A percentile compares a stretch with the other conserved stretches of the same genome.
These are phyloP conservation scores for Pythium insidiosum DNA, from an alignment of 352 stramenopile species.

Conservation along the genomic window DNA sequence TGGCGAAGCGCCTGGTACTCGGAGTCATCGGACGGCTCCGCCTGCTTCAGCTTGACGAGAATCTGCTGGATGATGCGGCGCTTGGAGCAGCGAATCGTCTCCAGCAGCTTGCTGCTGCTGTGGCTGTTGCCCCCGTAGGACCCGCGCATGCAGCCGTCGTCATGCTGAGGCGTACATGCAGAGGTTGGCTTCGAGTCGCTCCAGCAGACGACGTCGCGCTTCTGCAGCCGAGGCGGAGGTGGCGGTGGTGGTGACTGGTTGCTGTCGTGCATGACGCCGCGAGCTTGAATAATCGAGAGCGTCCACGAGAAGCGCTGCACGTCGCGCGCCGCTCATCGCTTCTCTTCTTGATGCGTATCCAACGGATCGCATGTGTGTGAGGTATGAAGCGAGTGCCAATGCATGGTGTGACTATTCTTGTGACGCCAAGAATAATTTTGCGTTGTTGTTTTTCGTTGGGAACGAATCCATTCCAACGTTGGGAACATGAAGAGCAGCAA, in stretches of 20 bases:
- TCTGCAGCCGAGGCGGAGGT: background rate
- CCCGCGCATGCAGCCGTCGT: constrained; percentile 14
- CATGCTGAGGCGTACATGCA: constrained; percentile 5
- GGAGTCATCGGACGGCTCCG: constrained; percentile 25
- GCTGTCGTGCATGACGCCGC: constrained; percentile 1
- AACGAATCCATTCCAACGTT: too few species aligned
- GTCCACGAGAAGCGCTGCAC: too few species aligned
- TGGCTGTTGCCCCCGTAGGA: too few species aligned
- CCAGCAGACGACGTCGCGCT: constrained; percentile 11
- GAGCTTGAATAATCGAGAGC: background rate
- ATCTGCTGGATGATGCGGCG: constrained; percentile 36
- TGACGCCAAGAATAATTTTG: too few species aligned
- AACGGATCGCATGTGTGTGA: too few species aligned
- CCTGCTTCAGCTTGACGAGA: constrained; percentile 30
- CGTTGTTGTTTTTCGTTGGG: too few species aligned
- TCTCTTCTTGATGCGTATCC: too few species aligned
- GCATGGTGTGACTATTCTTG: too few species aligned
- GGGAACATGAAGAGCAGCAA: too few species aligned
- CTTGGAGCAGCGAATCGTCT: constrained; percentile 32
- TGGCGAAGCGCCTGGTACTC: constrained; percentile 27
- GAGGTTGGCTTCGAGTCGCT: constrained; percentile 12
- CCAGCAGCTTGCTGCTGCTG: constrained; percentile 12
- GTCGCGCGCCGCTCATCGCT: too few species aligned
- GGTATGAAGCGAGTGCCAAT: too few species aligned
- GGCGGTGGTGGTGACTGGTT: constrained; percentile 7